Base-by-base conservation (phyloP, 2,329 filamentous ascomycete species). In the Dendrostoma leiphaemia region DNA sequence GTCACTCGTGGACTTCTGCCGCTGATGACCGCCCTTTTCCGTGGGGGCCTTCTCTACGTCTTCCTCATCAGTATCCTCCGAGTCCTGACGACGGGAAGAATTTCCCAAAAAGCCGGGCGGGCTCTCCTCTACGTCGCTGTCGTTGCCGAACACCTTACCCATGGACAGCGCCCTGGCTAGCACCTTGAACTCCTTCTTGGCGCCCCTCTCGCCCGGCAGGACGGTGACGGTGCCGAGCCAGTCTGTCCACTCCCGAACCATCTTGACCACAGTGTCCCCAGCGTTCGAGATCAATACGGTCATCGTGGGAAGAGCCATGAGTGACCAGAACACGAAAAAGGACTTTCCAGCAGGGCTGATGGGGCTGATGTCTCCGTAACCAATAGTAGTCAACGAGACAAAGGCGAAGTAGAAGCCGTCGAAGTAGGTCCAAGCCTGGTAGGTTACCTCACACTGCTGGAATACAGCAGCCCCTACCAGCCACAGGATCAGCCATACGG, bases 321-420 rank as follows among this genome's bases (percentile, higher is more conserved):
- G 69, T 13, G 86, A 90, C 92, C 92, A 97, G 53, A 96, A 86
- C n/a, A 97, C 89, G 63, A 96, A 97, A 67, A 96, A 96, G 0
- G 89, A 84, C 51, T 89, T 86, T 1, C 89, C 90, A 0, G 85
- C 80, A 59, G 91, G 92, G 2, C 86, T 89, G n/a, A 84, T 75
- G 0, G 91, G 91, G 1, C 85, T 84, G 5, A 87, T 69, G 60
- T 96, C 91, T 3, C 92, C 92, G 62, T 96, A 96, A 1, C 92
- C 92, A 34, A 96, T 89, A 0, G 92, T 96, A 2, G 91, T 77
- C 23, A 96, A 80, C 3, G 86, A 87, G 31, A 91, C 84, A 68
- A 94, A 97, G 61, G 86, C 85, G 66, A 96, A 95, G 70, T 96
- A 96, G 40, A 97, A 78, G 0, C 85, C 82, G 53, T 91, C 76